A percentile compares a stretch with the other conserved stretches of the same genome.
These are phyloP conservation scores for Plasmodium adleri DNA, from an alignment of 169 alveolate genomes.

Conservation along the genomic window DNA sequence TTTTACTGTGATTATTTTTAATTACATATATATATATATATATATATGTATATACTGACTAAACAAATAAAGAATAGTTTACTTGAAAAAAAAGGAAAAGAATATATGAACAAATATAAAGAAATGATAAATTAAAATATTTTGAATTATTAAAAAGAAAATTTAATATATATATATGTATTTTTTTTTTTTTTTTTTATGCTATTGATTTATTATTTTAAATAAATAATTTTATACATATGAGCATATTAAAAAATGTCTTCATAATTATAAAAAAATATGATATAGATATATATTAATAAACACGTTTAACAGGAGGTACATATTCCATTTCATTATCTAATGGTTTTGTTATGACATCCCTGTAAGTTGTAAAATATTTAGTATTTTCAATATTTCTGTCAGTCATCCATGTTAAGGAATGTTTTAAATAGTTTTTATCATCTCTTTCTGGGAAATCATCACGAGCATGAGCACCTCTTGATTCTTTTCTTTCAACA, in stretches of 20 bases:
- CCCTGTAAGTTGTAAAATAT: constrained; percentile 75
- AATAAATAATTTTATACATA: not conserved
- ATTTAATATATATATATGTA: too few species aligned
- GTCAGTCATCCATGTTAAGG: constrained; percentile 90
- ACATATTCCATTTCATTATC: constrained; percentile 91
- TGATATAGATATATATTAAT: constrained; percentile 12
- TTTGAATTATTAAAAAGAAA: too few species aligned
- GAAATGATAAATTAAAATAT: too few species aligned
- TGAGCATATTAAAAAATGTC: not conserved
- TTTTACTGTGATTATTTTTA: too few species aligned
- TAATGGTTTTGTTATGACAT: constrained; percentile 91
- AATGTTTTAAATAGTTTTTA: constrained; percentile 96
- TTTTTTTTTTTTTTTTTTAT: too few species aligned
- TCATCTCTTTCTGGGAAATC: constrained; percentile 97
- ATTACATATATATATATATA: too few species aligned
- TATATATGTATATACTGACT: too few species aligned
- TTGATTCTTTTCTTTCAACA: constrained; percentile 95
- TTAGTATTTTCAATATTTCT: constrained; percentile 84
- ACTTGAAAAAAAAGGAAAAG: too few species aligned
- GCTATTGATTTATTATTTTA: too few species aligned
- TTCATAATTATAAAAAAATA: not conserved
- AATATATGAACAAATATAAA: too few species aligned
- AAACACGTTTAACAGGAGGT: constrained; percentile 92
- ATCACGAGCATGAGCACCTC: constrained; percentile 99
- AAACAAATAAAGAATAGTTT: too few species aligned